Evolutionary conservation across 176 grass and related monocot species (phyloP).

Genomic region (Oryza nivara): DNA sequence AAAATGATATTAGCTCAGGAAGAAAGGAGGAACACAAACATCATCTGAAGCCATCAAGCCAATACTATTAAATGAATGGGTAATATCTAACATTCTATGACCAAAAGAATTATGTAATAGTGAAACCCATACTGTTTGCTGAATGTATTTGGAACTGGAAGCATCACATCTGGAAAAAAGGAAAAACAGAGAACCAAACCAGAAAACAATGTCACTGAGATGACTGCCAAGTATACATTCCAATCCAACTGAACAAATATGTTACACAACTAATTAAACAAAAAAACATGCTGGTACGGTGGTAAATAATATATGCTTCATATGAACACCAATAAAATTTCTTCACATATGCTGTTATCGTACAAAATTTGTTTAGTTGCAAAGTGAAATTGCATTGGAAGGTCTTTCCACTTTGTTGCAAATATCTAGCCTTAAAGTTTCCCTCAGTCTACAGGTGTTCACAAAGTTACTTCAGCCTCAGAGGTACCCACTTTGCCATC

Average conservation of each 20-base stretch:
- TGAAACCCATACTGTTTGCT: not conserved
- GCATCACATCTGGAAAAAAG: not conserved
- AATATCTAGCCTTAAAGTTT: conserved; percentile 32
- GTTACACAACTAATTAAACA: not conserved
- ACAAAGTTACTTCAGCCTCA: conserved; percentile 8
- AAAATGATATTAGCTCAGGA: too few relatives aligned
- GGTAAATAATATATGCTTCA: not conserved
- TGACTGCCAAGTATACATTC: not conserved
- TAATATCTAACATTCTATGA: not conserved
- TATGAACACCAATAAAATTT: conserved; percentile 44
- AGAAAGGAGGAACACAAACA: too few relatives aligned
- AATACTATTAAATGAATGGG: too few relatives aligned
- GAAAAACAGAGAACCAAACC: not conserved
- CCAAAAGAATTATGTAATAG: not conserved
- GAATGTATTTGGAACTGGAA: not conserved
- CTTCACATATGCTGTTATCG: conserved; percentile 34
- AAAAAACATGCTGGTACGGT: not conserved
- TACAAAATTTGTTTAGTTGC: conserved; percentile 36
- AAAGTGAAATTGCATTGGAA: conserved; percentile 15
- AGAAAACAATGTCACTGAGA: not conserved
- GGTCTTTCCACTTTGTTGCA: conserved; percentile 25
- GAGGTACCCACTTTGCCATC: not conserved
- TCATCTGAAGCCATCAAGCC: too few relatives aligned
- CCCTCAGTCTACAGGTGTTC: conserved; percentile 33
- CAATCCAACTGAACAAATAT: not conserved